A percentile compares a stretch with the other conserved stretches of the same genome.
Conservation (phyloP, 2,329 filamentous ascomycete species). For the Monilinia aucupariae region DNA sequence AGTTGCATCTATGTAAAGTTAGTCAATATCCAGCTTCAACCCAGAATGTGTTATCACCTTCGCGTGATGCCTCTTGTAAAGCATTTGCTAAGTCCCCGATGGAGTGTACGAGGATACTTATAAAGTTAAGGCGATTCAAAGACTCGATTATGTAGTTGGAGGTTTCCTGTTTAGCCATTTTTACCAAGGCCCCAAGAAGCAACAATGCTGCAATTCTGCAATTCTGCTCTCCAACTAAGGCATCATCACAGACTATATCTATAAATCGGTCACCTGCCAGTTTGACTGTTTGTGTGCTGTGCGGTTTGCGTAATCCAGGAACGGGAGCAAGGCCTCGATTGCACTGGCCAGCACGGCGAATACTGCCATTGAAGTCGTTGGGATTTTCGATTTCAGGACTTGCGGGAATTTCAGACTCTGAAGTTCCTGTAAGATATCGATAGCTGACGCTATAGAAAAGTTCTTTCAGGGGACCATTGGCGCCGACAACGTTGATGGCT, state of each 20-base stretch:
- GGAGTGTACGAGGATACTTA: slow-evolving; percentile 84
- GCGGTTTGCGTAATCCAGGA: slow-evolving; percentile 42
- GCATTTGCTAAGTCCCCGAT: slow-evolving; percentile 73
- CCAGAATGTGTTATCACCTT: slow-evolving; percentile 43
- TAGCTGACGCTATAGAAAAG: slow-evolving; percentile 90
- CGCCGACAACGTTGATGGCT: slow-evolving; percentile 69
- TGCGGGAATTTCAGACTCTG: slow-evolving; percentile 45
- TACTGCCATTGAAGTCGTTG: neutral
- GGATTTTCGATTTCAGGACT: neutral
- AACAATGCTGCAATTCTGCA: slow-evolving; percentile 84
- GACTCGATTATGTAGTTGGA: slow-evolving; percentile 71
- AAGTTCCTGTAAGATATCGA: slow-evolving; percentile 70
- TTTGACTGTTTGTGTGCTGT: slow-evolving; percentile 65
- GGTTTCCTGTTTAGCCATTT: slow-evolving; percentile 64
- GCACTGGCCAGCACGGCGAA: neutral
- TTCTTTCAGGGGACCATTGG: slow-evolving; percentile 67
- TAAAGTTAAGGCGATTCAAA: slow-evolving; percentile 81
- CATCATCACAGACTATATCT: slow-evolving; percentile 87
- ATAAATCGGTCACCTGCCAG: slow-evolving; percentile 76
- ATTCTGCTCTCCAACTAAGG: slow-evolving; percentile 72
- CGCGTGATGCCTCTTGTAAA: slow-evolving; percentile 52
- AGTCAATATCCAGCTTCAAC: neutral
- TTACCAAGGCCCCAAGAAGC: slow-evolving; percentile 72
- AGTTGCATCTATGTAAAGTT: slow-evolving; percentile 35
- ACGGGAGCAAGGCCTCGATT: slow-evolving; percentile 30